Evolutionary conservation across 2,329 filamentous ascomycete species (phyloP), one percentile per base, ranked within the genome.

Genomic region (Penicillium sp.): DNA sequence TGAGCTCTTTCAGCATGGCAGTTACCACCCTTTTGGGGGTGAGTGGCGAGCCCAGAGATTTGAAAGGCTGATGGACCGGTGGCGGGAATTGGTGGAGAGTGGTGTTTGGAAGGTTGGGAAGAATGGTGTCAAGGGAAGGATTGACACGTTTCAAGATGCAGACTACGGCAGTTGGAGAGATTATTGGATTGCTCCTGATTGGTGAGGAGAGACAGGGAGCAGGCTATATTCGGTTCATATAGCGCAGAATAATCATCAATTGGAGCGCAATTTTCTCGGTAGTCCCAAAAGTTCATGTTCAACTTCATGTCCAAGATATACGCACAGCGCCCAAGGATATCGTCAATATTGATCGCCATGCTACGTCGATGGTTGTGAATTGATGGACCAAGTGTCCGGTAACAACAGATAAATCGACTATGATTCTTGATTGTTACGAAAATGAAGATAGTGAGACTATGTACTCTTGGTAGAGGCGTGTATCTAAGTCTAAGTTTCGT

Each of bases 71-170:
- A 30, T 48, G 45, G 45, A 48, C 11, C 26, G 26, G 45, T 30
- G 45, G 45, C 45, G 45, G 14, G 45, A 48, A 48, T 48, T 48
- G 45, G 45, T 48, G 45, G 45, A 48, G 25, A 48, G 25, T 30
- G 45, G 45, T 30, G 45, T 48, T 28, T 48, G 45, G 45, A 48
- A n/a, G 14, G 45, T 48, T 30, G 45, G 45, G 14, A 48, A 48
- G 26, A 26, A 48, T 10, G 45, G 45, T 30, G 45, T 48, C 14
- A 30, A 48, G 45, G 45, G 45, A 4, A 16, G 14, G 7, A 30
- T 48, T 30, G 45, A 48, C n/a, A 16, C n/a, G 16, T 48, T 48
- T 30, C 25, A 30, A 11, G 45, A 48, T 30, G 45, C 45, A 8
- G 26, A 48, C 26, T 48, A 48, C 5, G 45, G 26, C 14, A 1